A percentile compares a stretch with the other conserved stretches of the same genome.
phyloP scores from a whole-genome alignment of 1,139 yeast genomes.

The Pneumocystis jirovecii region DNA sequence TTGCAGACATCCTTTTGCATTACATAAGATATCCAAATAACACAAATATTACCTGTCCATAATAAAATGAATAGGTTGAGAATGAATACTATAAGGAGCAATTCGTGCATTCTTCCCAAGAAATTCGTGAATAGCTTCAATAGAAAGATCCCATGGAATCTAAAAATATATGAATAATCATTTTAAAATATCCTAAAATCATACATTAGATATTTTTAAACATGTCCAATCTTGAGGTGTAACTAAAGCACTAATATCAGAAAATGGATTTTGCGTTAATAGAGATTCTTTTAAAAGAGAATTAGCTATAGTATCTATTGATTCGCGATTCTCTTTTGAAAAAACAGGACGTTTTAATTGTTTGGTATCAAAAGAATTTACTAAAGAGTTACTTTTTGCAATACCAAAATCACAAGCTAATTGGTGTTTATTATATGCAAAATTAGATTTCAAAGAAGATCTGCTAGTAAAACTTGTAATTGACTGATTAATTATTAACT shows the following conservation, averaged over 20 bases:
- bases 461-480: not conserved
- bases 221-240: slow-evolving; percentile 3
- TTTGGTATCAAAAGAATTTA: not conserved
- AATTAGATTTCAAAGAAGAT: not conserved
- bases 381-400: not conserved
- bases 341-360: not conserved
- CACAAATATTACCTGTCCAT: slow-evolving; percentile 3
- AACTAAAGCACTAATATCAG: not conserved
- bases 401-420: not conserved
- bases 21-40: slow-evolving; percentile 2
- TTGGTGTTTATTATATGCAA: not conserved
- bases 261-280: not conserved
- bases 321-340: not conserved
- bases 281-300: not conserved
- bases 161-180: not conserved
- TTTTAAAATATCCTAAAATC: not conserved
- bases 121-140: slow-evolving; percentile 9
- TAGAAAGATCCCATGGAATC: slow-evolving; percentile 11
- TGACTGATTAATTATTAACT: not conserved
- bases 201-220: slow-evolving; percentile 9
- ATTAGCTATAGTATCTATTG: not conserved
- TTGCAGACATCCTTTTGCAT: slow-evolving; percentile 8
- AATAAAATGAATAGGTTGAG: slow-evolving; percentile 1
- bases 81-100: slow-evolving; percentile 3
- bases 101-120: slow-evolving; percentile 8